Percentiles rank a stretch among this genome's conserved stretches.
Evolutionary conservation across 2,329 filamentous ascomycete species (phyloP).

Genomic region (Colletotrichum theobromicola): DNA sequence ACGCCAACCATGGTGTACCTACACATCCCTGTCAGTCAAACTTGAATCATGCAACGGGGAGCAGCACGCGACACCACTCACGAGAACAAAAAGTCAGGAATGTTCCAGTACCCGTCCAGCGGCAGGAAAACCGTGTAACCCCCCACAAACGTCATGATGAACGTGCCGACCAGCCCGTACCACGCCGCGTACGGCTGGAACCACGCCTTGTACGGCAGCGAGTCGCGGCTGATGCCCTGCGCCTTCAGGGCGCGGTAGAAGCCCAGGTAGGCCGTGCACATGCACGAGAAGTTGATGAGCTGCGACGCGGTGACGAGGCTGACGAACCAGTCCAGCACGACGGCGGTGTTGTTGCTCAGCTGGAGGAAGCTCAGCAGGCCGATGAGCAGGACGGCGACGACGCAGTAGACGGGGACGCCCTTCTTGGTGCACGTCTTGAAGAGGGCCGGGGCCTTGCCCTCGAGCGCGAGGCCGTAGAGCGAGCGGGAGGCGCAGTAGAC

Average conservation of each 20-base stretch:
- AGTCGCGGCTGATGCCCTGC: slow-evolving; percentile 71
- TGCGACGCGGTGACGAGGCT: slow-evolving; percentile 74
- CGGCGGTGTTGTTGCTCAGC: slow-evolving; percentile 67
- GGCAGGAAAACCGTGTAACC: slow-evolving; percentile 80
- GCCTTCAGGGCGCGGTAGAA: slow-evolving; percentile 73
- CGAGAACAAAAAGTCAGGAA: slow-evolving; percentile 76
- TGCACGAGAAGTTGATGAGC: slow-evolving; percentile 74
- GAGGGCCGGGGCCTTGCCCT: slow-evolving; percentile 68
- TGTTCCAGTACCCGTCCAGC: slow-evolving; percentile 61
- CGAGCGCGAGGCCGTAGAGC: slow-evolving; percentile 71
- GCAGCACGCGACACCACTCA: slow-evolving; percentile 39
- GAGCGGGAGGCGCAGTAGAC: slow-evolving; percentile 72
- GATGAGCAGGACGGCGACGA: slow-evolving; percentile 68
- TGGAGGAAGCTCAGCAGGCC: slow-evolving; percentile 77
- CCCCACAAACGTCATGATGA: slow-evolving; percentile 75
- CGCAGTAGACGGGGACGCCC: slow-evolving; percentile 79
- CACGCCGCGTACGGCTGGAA: slow-evolving; percentile 77
- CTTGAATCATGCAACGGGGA: background rate
- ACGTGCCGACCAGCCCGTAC: slow-evolving; percentile 66
- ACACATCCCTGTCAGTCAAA: background rate
- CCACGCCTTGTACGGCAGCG: slow-evolving; percentile 72
- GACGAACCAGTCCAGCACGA: slow-evolving; percentile 76
- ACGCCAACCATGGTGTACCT: slow-evolving; percentile 74
- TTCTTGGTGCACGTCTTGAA: slow-evolving; percentile 64
- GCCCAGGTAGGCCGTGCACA: slow-evolving; percentile 73